phyloP scores from a whole-genome alignment of 2,329 filamentous ascomycete genomes.

The Verticillium dahliae region DNA sequence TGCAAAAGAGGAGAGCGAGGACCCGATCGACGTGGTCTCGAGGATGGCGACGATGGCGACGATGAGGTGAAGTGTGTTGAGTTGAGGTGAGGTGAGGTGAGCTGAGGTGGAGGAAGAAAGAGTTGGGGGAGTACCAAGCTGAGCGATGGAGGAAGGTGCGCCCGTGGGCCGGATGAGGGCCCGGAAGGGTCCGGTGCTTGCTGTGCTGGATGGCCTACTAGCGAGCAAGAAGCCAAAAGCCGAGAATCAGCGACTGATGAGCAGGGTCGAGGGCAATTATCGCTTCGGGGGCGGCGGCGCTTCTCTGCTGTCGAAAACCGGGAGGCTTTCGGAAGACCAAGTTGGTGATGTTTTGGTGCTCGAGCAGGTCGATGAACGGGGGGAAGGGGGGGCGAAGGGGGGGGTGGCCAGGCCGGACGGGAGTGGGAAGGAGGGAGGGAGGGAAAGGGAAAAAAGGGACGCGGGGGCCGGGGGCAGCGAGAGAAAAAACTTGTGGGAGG shows the following conservation, averaged over 20 bases:
- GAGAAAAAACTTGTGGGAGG: constrained; percentile 13
- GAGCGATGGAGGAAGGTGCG: background rate
- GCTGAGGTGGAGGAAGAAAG: background rate
- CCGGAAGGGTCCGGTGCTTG: background rate
- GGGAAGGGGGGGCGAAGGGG: background rate
- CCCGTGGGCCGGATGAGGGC: background rate
- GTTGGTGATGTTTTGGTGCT: background rate
- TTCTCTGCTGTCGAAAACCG: background rate
- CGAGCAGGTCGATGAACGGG: background rate
- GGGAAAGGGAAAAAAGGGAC: constrained; percentile 2
- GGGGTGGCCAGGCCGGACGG: background rate
- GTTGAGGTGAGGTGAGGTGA: background rate
- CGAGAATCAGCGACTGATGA: background rate
- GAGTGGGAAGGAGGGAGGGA: background rate
- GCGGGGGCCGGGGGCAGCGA: constrained; percentile 6
- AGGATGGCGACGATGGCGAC: background rate
- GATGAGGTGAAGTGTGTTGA: background rate
- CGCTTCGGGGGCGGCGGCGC: background rate
- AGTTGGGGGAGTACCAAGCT: background rate
- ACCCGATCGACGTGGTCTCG: background rate
- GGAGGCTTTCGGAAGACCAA: background rate
- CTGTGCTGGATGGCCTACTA: background rate
- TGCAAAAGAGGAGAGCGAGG: background rate
- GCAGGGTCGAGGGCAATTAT: background rate
- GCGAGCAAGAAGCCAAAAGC: background rate